Base-by-base conservation (phyloP, 2,329 filamentous ascomycete genomes). In the Cordyceps militaris region DNA sequence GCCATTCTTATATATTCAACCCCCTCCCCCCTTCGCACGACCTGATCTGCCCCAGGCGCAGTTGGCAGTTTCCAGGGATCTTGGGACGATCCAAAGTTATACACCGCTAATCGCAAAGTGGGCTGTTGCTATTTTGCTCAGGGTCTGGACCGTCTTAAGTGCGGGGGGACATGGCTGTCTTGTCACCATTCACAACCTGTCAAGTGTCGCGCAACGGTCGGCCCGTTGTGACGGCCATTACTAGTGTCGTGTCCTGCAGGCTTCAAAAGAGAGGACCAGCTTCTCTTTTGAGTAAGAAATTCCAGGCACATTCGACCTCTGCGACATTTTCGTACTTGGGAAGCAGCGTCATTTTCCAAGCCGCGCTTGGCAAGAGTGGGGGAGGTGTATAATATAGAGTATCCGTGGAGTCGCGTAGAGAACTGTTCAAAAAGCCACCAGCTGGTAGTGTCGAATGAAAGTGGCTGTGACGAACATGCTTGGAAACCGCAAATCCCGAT, bases 101-200 rank as follows among this genome's bases (percentile, higher is more conserved):
- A 49, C 54, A 56, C 54, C 54, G 54, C 54, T 34, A 34, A 56
- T 56, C 54, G 24, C 54, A 56, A 50, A 56, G 54, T 56, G 54
- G 54, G 54, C 44, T 56, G 53, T 48, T 50, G 54, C 54, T 34
- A 24, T 32, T 43, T 23, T 56, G n/a, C 19, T 30, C 53, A 40
- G 32, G 43, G 54, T 43, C 54, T 56, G 23, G 53, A 48, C 54
- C 54, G 26, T 48, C 46, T 46, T 32, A 48, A 21, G 13, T 56
- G 54, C 54, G 54, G 54, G 54, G 54, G 36, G 26, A 7, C n/a
- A n/a, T 34, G 44, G 6, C 36, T 32, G 21, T 56, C 24, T n/a
- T 56, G 54, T 50, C 30, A 21, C 36, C 54, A 56, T 50, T 56
- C 34, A 19, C 32, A 56, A 26, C n/a, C n/a, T 34, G 24, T 21